Base-by-base conservation (phyloP, 768 basidiomycete species). In the Chalciporus pseudorubinellus region DNA sequence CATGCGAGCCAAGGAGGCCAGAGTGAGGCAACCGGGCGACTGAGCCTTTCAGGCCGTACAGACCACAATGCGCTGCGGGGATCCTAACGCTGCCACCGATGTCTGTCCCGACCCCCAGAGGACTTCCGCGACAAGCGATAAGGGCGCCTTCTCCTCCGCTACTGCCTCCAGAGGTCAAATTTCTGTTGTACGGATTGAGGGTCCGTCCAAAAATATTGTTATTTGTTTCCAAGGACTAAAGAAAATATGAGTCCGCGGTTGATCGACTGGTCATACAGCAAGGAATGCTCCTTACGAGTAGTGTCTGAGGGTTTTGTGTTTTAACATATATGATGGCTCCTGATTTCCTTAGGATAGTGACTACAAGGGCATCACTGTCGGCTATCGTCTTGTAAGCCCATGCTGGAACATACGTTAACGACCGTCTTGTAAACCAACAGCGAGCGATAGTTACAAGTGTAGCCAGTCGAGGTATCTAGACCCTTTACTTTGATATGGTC, bases 171-270 rank as follows among this genome's bases (percentile, higher is more conserved):
- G 68, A 58, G 21, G 73, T 74, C 33, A 75, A 58, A 1, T 61
- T 62, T 43, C 72, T 70, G 62, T 81, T 81, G 67, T 73, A 76
- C 0, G 93, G 93, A 63, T 93, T 93, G 16, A 74, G 67, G 1
- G 87, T 80, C 19, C 80, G 75, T 0, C 92, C 93, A 50, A 67
- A 70, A 16, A 69, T 45, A 44, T 81, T 78, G 54, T 79, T 82
- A 59, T 80, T 72, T 21, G 76, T 78, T 46, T 82, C 81, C 41
- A 80, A 63, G 4, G 77, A 72, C 78, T 81, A 50, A 52, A 50
- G 47, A 33, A 24, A 39, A 42, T 11, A 13, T 62, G 28, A 68
- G 48, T 40, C 36, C 48, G 33, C 46, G 46, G 45, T 40, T 7
- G 26, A 26, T 26, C 26, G 26, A 26, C 26, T 19, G 34, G 18